phyloP scores from a whole-genome alignment of 192 early-diverging fungal species.

The Entomortierella lignicola region DNA sequence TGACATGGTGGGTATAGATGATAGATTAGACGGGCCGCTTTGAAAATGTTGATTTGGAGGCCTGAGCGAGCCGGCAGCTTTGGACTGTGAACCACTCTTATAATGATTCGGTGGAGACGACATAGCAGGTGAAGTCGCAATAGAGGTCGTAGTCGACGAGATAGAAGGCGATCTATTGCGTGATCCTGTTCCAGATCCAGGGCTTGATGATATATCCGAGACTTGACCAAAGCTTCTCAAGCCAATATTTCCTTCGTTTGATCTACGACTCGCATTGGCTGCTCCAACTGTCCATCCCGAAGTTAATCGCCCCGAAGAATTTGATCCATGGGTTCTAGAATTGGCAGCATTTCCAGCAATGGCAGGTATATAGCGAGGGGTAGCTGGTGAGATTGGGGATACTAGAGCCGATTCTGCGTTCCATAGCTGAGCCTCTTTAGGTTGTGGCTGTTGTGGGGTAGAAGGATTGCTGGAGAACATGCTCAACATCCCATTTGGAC shows the following conservation, averaged over 20 bases:
- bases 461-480: conserved; percentile 13
- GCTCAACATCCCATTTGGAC: conserved; percentile 15
- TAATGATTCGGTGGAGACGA: not conserved
- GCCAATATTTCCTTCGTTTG: not conserved
- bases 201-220: not conserved
- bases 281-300: conserved; percentile 5
- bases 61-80: no score
- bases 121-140: not conserved
- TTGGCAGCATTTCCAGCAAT: conserved; percentile 22
- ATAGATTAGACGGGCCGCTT: no score
- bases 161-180: not conserved
- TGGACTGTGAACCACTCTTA: not conserved
- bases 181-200: not conserved
- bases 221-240: conserved; percentile 12
- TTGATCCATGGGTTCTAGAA: not conserved
- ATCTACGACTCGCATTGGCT: not conserved
- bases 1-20: not conserved
- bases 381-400: conserved; percentile 34
- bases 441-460: not conserved
- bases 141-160: not conserved
- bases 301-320: not conserved
- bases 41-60: no score
- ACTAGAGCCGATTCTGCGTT: conserved; percentile 21
- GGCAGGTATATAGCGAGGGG: conserved; percentile 39
- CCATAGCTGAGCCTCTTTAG: conserved; percentile 40